Percentiles rank a stretch among this genome's conserved stretches.
Conservation (phyloP, 2,329 filamentous ascomycete species). For the Penicillium sp. region DNA sequence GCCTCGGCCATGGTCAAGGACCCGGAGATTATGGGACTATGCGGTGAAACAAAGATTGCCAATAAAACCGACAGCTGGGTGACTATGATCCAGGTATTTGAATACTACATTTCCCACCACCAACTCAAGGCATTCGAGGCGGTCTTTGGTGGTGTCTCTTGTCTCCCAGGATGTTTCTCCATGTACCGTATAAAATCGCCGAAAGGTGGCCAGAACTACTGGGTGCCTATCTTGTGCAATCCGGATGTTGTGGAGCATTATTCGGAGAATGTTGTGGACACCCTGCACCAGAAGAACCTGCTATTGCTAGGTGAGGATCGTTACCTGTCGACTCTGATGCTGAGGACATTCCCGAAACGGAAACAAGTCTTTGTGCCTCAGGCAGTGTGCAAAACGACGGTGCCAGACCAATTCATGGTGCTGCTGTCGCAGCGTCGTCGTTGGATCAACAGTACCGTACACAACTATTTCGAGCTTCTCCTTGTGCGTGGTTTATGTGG, state of each 20-base stretch:
- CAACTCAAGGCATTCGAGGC: conserved; percentile 96
- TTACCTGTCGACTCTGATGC: conserved; percentile 93
- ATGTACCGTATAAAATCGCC: conserved; percentile 99
- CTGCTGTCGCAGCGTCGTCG: conserved; percentile 89
- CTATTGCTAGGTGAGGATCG: conserved; percentile 89
- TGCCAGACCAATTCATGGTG: conserved; percentile 88
- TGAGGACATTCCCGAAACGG: conserved; percentile 96
- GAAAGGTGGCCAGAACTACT: conserved; percentile 98
- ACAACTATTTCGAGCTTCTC: conserved; percentile 97
- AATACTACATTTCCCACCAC: conserved; percentile 96
- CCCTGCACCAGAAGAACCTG: conserved; percentile 95
- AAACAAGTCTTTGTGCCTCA: conserved; percentile 99
- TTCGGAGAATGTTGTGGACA: conserved; percentile 98
- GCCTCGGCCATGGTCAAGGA: conserved; percentile 98
- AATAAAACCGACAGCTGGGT: conserved; percentile 96
- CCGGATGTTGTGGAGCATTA: conserved; percentile 99
- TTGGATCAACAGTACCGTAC: conserved; percentile 99
- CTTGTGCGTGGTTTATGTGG: conserved; percentile 94
- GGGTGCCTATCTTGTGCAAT: conserved; percentile 97
- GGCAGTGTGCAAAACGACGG: conserved; percentile 97
- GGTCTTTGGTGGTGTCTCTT: conserved; percentile 97
- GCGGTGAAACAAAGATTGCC: conserved; percentile 98
- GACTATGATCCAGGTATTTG: conserved; percentile 96
- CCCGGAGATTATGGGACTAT: conserved; percentile 97
- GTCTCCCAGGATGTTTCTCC: conserved; percentile 97